Evolutionary conservation across 345 rosid species (phyloP), one percentile per base, ranked within the genome.

Genomic region (Populus ilicifolia): DNA sequence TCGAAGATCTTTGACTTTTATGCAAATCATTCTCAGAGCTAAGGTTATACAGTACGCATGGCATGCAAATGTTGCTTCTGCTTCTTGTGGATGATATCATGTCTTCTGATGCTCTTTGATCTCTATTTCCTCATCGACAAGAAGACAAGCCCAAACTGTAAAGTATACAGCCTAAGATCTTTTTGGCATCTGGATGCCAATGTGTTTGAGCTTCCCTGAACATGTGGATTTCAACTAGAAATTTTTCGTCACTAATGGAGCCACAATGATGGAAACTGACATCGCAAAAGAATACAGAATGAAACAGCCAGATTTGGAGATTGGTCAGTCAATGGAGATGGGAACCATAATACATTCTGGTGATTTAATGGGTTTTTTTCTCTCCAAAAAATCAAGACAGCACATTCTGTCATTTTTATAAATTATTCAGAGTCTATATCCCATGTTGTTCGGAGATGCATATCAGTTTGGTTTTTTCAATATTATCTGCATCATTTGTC

Each of bases 131-230:
- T 54, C 25, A 30, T 23, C 79, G 41, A 69, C 79, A 41, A 69
- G 79, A 76, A 69, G 79, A 76, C 54, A 76, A 76, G 29, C 73
- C 79, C 17, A 41, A 56, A 76, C 79, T 13, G 73, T 68, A 1
- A 76, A 69, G 59, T 41, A 67, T 76, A 27, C 35, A 7, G 69
- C 59, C 29, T 48, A 7, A 1, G 39, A 41, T 63, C 12, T 7
- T 25, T 17, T 62, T 25, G 12, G 43, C 27, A 6, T 64, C 17
- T 29, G 23, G 30, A 4, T 41, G 23, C 36, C 3, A 8, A 21
- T 29, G 20, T 29, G 41, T 12, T 12, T 8, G 46, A 75, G 35
- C 8, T 14, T 67, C 35, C 21, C 56, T 54, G 13, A 69, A 56
- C 17, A 52, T 16, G 20, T 39, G n/a, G 41, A 76, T 69, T 43